phyloP scores from a whole-genome alignment of 1,139 yeast genomes.

The Casaregolazyma lundiana region DNA sequence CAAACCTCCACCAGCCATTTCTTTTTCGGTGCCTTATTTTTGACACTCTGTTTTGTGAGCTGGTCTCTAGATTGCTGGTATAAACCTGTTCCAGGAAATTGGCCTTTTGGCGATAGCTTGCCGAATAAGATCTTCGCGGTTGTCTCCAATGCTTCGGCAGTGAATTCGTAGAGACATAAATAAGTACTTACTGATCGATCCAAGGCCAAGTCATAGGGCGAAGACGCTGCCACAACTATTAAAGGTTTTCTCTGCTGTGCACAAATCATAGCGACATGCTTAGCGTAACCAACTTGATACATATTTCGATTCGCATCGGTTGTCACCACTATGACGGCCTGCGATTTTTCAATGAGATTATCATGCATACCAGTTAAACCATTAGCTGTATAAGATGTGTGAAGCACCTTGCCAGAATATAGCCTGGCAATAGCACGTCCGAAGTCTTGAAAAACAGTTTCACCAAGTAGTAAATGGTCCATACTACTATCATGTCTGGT shows the following conservation, averaged over 20 bases:
- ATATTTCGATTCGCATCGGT: slow-evolving; percentile 61
- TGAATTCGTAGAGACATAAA: slow-evolving; percentile 59
- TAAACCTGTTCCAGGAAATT: slow-evolving; percentile 48
- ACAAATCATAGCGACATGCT: slow-evolving; percentile 53
- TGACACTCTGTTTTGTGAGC: slow-evolving; percentile 9
- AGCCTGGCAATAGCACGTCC: slow-evolving; percentile 28
- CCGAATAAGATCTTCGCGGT: slow-evolving; percentile 55
- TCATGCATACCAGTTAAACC: slow-evolving; percentile 60
- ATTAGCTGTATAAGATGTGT: slow-evolving; percentile 62
- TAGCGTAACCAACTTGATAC: slow-evolving; percentile 63
- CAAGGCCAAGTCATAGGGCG: slow-evolving; percentile 60
- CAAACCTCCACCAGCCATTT: slow-evolving; percentile 64
- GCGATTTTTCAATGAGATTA: slow-evolving; percentile 49
- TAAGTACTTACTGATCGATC: slow-evolving; percentile 54
- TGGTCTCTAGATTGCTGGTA: slow-evolving; percentile 26
- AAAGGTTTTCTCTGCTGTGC: slow-evolving; percentile 53
- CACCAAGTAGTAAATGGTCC: slow-evolving; percentile 44
- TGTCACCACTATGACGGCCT: slow-evolving; percentile 54
- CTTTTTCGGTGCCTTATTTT: slow-evolving; percentile 19
- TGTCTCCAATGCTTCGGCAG: slow-evolving; percentile 47
- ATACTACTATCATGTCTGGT: slow-evolving; percentile 23
- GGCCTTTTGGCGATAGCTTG: slow-evolving; percentile 47
- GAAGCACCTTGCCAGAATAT: slow-evolving; percentile 46
- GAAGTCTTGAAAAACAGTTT: slow-evolving; percentile 49
- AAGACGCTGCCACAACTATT: slow-evolving; percentile 57